Evolutionary conservation across 2,329 filamentous ascomycete genomes (phyloP).

Genomic region (Cordyceps cicadae): DNA sequence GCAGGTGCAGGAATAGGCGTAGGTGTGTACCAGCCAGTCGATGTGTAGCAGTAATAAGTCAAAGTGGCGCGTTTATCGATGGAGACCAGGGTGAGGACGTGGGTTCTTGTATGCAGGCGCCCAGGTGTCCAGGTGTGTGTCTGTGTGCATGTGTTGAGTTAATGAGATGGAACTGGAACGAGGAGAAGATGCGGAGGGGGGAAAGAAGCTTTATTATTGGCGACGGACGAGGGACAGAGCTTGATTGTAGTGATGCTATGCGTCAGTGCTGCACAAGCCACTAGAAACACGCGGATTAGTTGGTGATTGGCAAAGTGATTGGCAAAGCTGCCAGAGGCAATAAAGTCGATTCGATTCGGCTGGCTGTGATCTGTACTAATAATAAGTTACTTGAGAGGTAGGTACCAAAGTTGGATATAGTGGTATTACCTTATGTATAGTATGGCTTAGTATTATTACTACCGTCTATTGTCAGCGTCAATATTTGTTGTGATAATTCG

Average conservation of each 20-base stretch:
- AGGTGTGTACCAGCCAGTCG: too few relatives aligned
- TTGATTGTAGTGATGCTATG: too few relatives aligned
- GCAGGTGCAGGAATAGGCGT: not conserved
- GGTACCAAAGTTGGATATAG: too few relatives aligned
- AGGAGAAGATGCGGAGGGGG: not conserved
- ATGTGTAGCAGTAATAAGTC: not conserved
- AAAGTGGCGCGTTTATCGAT: constrained; percentile 4
- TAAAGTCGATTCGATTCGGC: too few relatives aligned
- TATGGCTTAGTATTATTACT: not conserved
- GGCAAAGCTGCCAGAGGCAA: too few relatives aligned
- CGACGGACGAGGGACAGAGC: too few relatives aligned
- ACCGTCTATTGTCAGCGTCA: not conserved
- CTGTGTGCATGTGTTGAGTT: not conserved
- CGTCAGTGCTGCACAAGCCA: too few relatives aligned
- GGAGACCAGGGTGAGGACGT: not conserved
- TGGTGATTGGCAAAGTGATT: too few relatives aligned
- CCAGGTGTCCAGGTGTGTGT: not conserved
- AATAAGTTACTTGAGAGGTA: too few relatives aligned
- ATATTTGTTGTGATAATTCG: not conserved
- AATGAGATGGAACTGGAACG: not conserved
- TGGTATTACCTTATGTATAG: not conserved
- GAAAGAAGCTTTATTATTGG: not conserved
- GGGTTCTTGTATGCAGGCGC: not conserved
- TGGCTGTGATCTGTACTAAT: too few relatives aligned
- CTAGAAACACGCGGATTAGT: too few relatives aligned